phyloP scores from a whole-genome alignment of 768 basidiomycete genomes.

The Phylloporus sp. region DNA sequence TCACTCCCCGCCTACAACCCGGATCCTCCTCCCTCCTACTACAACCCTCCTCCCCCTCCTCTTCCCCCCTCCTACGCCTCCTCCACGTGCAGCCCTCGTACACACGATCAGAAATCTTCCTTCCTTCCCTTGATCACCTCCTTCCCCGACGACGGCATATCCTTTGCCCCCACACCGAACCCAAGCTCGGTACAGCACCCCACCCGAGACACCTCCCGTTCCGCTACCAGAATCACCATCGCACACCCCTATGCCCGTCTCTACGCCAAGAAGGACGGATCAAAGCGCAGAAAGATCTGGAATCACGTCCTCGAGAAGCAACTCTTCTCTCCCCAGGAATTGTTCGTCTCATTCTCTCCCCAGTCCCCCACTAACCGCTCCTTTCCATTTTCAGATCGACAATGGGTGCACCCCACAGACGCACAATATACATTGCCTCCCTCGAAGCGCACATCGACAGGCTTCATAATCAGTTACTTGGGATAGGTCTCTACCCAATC shows the following conservation, averaged over 20 bases:
- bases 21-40: slow-evolving; percentile 12
- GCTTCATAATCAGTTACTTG: slow-evolving; percentile 54
- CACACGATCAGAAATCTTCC: slow-evolving; percentile 1
- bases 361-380: not conserved
- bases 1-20: slow-evolving; percentile 7
- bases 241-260: slow-evolving; percentile 68
- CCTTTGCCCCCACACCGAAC: slow-evolving; percentile 8
- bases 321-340: slow-evolving; percentile 60
- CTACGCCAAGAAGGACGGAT: slow-evolving; percentile 56
- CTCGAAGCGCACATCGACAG: slow-evolving; percentile 69
- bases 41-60: not conserved
- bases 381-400: slow-evolving; percentile 42
- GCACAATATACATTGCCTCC: slow-evolving; percentile 66
- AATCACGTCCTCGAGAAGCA: slow-evolving; percentile 71
- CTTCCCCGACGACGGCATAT: slow-evolving; percentile 23
- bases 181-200: slow-evolving; percentile 13
- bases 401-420: slow-evolving; percentile 61
- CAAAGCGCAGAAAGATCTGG: slow-evolving; percentile 72
- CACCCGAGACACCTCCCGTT: slow-evolving; percentile 14
- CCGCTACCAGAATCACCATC: slow-evolving; percentile 33
- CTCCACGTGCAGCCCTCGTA: not conserved
- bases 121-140: slow-evolving; percentile 1
- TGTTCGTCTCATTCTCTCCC: slow-evolving; percentile 38
- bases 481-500: slow-evolving; percentile 53
- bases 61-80: slow-evolving; percentile 3